Percentiles rank a stretch among this genome's conserved stretches.
Evolutionary conservation across 148 eudicot species (phyloP).

Genomic region (Fagopyrum tataricum): DNA sequence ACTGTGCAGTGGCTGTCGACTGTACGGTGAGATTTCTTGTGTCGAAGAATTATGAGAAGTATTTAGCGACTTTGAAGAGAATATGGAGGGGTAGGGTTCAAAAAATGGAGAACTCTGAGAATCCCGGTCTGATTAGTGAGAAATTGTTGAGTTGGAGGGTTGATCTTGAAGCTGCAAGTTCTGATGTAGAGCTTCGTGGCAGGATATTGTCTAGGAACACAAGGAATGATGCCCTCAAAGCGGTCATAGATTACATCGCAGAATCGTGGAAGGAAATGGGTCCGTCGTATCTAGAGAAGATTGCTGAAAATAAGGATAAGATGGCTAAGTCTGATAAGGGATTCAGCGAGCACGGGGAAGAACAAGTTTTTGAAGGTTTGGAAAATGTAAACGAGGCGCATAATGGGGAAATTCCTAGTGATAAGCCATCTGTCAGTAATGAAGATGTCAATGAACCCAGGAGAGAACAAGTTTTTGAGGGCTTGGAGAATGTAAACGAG

Average conservation of each 20-base stretch:
- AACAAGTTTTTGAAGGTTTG: background rate
- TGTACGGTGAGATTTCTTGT: conserved; percentile 42
- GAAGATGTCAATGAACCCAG: background rate
- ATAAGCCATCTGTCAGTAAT: background rate
- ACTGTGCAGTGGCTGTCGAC: conserved; percentile 57
- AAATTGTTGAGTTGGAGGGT: conserved; percentile 35
- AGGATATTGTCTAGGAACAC: conserved; percentile 30
- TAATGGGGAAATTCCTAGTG: background rate
- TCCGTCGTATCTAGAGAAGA: conserved; percentile 52
- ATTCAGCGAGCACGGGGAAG: background rate
- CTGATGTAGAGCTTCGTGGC: conserved; percentile 31
- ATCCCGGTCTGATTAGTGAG: conserved; percentile 36
- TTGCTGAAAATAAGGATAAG: conserved; percentile 21
- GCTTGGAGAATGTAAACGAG: background rate
- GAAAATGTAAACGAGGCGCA: background rate
- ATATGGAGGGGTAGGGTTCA: conserved; percentile 50
- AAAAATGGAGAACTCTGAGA: conserved; percentile 23
- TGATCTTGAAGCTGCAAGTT: conserved; percentile 46
- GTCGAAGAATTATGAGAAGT: conserved; percentile 23
- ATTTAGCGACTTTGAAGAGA: conserved; percentile 39
- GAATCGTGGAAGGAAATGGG: conserved; percentile 54
- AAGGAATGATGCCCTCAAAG: conserved; percentile 38
- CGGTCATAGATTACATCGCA: conserved; percentile 31
- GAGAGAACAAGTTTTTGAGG: background rate
- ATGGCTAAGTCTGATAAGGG: conserved; percentile 18